Base-by-base conservation (phyloP, 441 rosid genomes). In the Eutrema salsugineum region DNA sequence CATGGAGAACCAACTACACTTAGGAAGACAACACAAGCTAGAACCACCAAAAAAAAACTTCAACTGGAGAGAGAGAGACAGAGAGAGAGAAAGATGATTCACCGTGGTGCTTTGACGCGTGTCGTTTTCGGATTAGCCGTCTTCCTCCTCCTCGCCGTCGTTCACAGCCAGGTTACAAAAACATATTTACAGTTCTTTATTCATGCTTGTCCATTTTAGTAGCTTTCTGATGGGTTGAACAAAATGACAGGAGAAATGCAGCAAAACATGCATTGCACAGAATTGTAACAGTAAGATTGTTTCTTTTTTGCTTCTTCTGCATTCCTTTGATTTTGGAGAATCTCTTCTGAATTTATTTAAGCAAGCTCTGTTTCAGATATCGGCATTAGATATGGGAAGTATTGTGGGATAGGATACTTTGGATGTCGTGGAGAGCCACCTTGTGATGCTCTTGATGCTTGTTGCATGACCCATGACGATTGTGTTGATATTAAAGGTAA, bases 391-490 rank as follows among this genome's bases (percentile, higher is more conserved):
- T 91, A 93, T 72, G 96, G 93, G 1, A 93, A 91, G 82, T 91
- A 91, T 51, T 91, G 96, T 47, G 96, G 98, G 46, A 75, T 93
- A 4, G 67, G 93, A 11, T 87, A 89, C 75, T 87, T 83, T 53
- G 93, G 97, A 67, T 91, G 94, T 55, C 88, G 85, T 0, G 91
- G 93, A 17, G 93, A 89, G 80, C 79, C 30, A 56, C 90, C 96
- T 20, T 91, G 97, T 36, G 95, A 94, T 66, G 91, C 80, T 12
- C 95, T 94, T 42, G 97, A 91, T 38, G 88, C 86, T 58, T 91
- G 97, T 67, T 91, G 96, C 72, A 88, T 94, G 93, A 82, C 78
- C 32, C 98, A 91, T 63, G 98, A 94, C 61, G 78, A 77, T 53
- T 94, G 98, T 35, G 87, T 89, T 47, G 56, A 2, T 42, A 1